Conservation (phyloP, 805 yeast genomes). For the Pichia ethanolica region DNA sequence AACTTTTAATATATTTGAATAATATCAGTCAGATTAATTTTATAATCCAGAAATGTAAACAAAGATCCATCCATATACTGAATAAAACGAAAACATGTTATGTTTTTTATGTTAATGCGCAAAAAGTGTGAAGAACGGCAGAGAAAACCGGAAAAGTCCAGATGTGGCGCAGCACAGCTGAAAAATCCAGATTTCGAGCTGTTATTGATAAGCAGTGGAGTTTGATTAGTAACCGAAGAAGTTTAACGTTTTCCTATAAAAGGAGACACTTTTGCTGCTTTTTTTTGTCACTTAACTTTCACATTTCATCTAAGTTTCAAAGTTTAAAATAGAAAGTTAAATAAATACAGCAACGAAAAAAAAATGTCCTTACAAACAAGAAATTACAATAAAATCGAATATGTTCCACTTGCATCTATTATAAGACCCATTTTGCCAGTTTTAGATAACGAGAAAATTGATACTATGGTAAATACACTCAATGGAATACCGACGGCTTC, state of each 20-base stretch:
- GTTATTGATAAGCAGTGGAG: not conserved
- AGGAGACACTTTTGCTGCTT: no score
- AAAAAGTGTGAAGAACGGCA: slow-evolving; percentile 17
- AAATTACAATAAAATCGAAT: slow-evolving; percentile 41
- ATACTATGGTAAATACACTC: slow-evolving; percentile 68
- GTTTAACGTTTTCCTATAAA: not conserved
- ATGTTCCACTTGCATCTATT: slow-evolving; percentile 60
- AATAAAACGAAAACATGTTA: not conserved
- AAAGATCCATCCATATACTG: not conserved
- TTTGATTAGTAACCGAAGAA: no score
- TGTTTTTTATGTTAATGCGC: no score
- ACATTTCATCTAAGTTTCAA: not conserved
- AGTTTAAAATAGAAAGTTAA: not conserved
- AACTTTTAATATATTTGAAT: no score
- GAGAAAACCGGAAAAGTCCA: not conserved
- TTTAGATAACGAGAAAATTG: slow-evolving; percentile 64
- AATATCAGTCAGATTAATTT: no score
- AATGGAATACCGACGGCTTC: slow-evolving; percentile 59
- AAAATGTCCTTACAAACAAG: slow-evolving; percentile 65
- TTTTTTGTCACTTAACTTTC: no score
- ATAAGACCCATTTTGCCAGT: slow-evolving; percentile 83
- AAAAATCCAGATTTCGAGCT: not conserved
- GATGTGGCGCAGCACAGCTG: not conserved
- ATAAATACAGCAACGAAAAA: not conserved
- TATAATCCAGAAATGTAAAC: not conserved